A percentile compares a stretch with the other conserved stretches of the same genome.
Conservation (phyloP, 2,329 filamentous ascomycete species). For the Ophiocordyceps camponoti-leonardi region DNA sequence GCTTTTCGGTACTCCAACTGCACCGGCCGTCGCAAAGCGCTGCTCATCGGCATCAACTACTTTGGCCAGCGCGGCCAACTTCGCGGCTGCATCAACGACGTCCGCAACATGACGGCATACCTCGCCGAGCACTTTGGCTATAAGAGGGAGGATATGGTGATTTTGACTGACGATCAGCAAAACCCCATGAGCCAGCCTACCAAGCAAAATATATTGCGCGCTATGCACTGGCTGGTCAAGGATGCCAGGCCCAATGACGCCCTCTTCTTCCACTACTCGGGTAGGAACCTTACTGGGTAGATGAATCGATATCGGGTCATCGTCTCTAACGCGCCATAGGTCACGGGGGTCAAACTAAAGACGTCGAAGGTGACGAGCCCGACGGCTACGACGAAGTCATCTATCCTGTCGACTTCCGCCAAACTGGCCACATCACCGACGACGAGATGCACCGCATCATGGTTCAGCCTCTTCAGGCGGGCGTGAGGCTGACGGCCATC, state of each 20-base stretch:
- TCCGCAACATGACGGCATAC: slow-evolving; percentile 91
- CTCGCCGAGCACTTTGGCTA: slow-evolving; percentile 81
- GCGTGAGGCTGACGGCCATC: slow-evolving; percentile 43
- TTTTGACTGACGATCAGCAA: slow-evolving; percentile 90
- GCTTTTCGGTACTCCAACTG: slow-evolving; percentile 85
- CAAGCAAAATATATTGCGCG: slow-evolving; percentile 83
- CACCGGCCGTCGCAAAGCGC: slow-evolving; percentile 72
- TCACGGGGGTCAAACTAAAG: slow-evolving; percentile 67
- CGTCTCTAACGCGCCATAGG: slow-evolving; percentile 22
- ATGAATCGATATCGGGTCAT: no score
- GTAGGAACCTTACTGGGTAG: no score
- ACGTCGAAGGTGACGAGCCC: slow-evolving; percentile 63
- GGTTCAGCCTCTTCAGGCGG: slow-evolving; percentile 36
- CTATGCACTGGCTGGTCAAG: slow-evolving; percentile 97
- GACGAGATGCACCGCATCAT: slow-evolving; percentile 70
- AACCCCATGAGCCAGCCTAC: slow-evolving; percentile 95
- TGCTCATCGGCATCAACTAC: slow-evolving; percentile 93
- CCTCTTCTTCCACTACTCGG: slow-evolving; percentile 94
- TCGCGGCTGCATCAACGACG: slow-evolving; percentile 90
- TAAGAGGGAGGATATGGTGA: slow-evolving; percentile 91
- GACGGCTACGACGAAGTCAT: slow-evolving; percentile 75
- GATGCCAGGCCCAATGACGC: slow-evolving; percentile 86
- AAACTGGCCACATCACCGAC: slow-evolving; percentile 66
- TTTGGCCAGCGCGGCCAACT: slow-evolving; percentile 84
- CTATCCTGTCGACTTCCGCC: slow-evolving; percentile 66